Conservation (phyloP, 2,329 filamentous ascomycete species). For the Canariomyces notabilis region DNA sequence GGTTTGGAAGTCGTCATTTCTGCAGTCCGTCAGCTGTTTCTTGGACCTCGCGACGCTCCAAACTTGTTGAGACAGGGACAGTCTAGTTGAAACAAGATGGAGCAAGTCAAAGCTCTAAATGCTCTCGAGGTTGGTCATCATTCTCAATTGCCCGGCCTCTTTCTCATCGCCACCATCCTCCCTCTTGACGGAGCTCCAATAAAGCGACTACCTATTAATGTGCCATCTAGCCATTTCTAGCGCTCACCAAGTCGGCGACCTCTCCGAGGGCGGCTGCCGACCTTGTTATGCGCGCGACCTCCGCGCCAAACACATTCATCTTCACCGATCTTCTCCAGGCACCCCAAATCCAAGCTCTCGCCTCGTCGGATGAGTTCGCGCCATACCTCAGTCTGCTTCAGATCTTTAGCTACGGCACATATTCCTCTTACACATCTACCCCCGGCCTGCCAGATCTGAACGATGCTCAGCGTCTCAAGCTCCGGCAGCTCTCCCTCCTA, state of each 20-base stretch:
- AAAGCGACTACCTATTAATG: not conserved
- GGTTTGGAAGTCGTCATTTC: slow-evolving; percentile 5
- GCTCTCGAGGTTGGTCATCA: slow-evolving; percentile 51
- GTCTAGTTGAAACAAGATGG: slow-evolving; percentile 46
- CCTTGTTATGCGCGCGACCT: slow-evolving; percentile 81
- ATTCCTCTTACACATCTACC: slow-evolving; percentile 58
- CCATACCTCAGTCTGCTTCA: slow-evolving; percentile 67
- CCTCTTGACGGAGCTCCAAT: not conserved
- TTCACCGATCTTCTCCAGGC: slow-evolving; percentile 89
- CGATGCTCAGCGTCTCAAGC: slow-evolving; percentile 71
- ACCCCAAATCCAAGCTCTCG: slow-evolving; percentile 71
- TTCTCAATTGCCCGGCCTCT: slow-evolving; percentile 1
- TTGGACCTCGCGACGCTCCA: slow-evolving; percentile 14
- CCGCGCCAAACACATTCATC: slow-evolving; percentile 82
- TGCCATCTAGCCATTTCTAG: slow-evolving; percentile 73
- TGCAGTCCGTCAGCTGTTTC: not conserved
- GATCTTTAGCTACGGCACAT: slow-evolving; percentile 91
- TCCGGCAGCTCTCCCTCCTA: slow-evolving; percentile 84
- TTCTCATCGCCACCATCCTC: not conserved
- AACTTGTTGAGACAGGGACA: not conserved
- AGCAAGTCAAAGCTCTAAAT: slow-evolving; percentile 64
- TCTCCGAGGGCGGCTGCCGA: slow-evolving; percentile 81
- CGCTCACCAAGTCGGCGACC: slow-evolving; percentile 78
- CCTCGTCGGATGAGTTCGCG: slow-evolving; percentile 50
- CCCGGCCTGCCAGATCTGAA: slow-evolving; percentile 63